Evolutionary conservation across 306 rosid species (phyloP).

Genomic region (Lithocarpus polystachyus): DNA sequence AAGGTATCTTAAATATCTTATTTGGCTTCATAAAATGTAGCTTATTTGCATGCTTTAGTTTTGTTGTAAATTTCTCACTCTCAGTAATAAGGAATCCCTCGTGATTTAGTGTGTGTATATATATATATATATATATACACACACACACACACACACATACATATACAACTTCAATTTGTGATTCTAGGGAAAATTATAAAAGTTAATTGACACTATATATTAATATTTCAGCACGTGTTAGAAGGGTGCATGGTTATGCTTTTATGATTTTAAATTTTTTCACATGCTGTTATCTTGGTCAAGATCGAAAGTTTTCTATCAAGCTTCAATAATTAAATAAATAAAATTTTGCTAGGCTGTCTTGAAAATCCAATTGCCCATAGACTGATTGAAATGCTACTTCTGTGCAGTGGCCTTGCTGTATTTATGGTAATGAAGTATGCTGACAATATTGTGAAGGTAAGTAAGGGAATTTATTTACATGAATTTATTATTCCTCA

Average conservation of each 20-base stretch:
- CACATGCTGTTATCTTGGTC: not conserved
- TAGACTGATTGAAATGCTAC: not conserved
- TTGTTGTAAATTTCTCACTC: slow-evolving; percentile 1
- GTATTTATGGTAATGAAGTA: slow-evolving; percentile 98
- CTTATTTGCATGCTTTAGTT: slow-evolving; percentile 13
- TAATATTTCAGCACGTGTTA: not conserved
- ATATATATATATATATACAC: too few relatives aligned
- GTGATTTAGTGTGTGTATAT: not conserved
- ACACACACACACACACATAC: too few relatives aligned
- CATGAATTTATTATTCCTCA: not conserved
- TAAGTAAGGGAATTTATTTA: slow-evolving; percentile 33
- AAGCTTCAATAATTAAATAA: not conserved
- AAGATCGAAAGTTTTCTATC: not conserved
- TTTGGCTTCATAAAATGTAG: slow-evolving; percentile 4
- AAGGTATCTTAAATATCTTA: slow-evolving; percentile 49
- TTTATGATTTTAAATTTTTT: not conserved
- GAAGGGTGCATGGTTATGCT: not conserved
- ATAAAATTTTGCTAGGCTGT: not conserved
- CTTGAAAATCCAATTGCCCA: not conserved
- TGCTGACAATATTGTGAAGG: slow-evolving; percentile 98
- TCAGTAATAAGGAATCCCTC: slow-evolving; percentile 10
- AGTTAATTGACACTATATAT: not conserved
- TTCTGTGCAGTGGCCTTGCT: slow-evolving; percentile 80
- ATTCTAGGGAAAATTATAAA: not conserved
- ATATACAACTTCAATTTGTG: not conserved